phyloP scores from a whole-genome alignment of 106 monocot genomes.

The Dioscorea alata region DNA sequence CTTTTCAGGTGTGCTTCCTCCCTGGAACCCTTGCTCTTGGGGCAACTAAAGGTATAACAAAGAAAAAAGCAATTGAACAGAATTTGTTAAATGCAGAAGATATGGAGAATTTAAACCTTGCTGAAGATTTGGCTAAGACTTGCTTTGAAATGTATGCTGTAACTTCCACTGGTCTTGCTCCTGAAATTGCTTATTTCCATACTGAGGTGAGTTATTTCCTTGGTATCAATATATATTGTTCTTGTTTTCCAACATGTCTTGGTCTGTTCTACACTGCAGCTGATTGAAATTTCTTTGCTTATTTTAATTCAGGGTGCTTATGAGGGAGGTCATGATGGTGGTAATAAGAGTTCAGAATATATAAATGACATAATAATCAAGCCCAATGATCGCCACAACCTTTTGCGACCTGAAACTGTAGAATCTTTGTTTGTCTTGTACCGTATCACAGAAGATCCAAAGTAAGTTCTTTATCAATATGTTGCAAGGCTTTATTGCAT shows the following conservation, averaged over 20 bases:
- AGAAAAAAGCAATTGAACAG: constrained; percentile 54
- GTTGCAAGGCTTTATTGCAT: no score
- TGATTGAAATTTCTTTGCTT: neutral
- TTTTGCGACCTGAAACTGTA: constrained; percentile 90
- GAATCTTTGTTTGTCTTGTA: constrained; percentile 88
- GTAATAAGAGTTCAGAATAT: constrained; percentile 80
- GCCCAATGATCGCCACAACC: constrained; percentile 84
- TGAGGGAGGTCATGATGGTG: constrained; percentile 57
- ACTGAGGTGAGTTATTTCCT: constrained; percentile 42
- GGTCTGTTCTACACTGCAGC: neutral
- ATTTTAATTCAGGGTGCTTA: constrained; percentile 41
- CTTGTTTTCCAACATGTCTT: neutral
- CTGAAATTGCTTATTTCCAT: constrained; percentile 88
- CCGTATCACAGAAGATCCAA: constrained; percentile 89
- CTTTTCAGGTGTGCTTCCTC: constrained; percentile 82
- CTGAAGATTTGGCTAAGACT: constrained; percentile 90
- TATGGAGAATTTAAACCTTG: constrained; percentile 76
- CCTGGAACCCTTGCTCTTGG: constrained; percentile 90
- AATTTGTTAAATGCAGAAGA: constrained; percentile 54
- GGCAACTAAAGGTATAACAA: constrained; percentile 87
- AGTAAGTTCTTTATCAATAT: constrained; percentile 30
- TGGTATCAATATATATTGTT: neutral
- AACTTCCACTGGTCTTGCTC: constrained; percentile 86
- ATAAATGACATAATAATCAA: constrained; percentile 84
- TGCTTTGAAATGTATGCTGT: constrained; percentile 91